Base-by-base conservation (phyloP, 169 alveolate genomes). In the Cryptosporidium sp. region DNA sequence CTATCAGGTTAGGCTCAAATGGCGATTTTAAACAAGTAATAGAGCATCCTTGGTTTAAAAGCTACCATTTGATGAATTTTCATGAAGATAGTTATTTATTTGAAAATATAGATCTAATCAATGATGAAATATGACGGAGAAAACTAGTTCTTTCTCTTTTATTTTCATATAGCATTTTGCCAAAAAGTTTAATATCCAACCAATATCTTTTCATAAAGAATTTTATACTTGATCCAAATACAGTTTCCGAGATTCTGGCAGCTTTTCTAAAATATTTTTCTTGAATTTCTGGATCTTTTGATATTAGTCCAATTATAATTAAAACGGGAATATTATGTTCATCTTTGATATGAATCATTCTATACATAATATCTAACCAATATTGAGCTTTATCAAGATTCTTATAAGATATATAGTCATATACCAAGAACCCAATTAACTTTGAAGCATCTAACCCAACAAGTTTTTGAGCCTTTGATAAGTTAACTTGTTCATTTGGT, bases 201-300 rank as follows among this genome's bases (percentile, higher is more conserved):
- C 89, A 80, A 31, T 80, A 80, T 6, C 89, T 42, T 37, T 80
- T 80, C 35, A 80, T 80, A 14, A 80, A 80, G 35, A 80, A 80
- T 45, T 39, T 80, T 14, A 58, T 16, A 26, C 65, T 18, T 18
- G 10, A 29, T 23, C 89, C 89, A 35, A 80, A 80, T 14, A 80
- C 16, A 0, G 65, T 45, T 23, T 42, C 65, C 18, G 53, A 61
- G 29, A 80, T 45, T 60, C 33, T 42, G 4, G 65, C 56, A 31
- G 89, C 89, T 45, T 23, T 80, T 29, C 14, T 14, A 18, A 80
- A 39, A 14, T 60, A 42, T 26, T 23, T 21, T 37, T 18, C 31
- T 37, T 42, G 48, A 16, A 29, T 26, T 35, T 37, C 33, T 7
- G 18, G 33, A 44, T 65, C 70, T n/a, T 37, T 37, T 62, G 60